These are phyloP conservation scores for Rheum nobile DNA, from an alignment of 148 eudicot species.

Conservation along the genomic window DNA sequence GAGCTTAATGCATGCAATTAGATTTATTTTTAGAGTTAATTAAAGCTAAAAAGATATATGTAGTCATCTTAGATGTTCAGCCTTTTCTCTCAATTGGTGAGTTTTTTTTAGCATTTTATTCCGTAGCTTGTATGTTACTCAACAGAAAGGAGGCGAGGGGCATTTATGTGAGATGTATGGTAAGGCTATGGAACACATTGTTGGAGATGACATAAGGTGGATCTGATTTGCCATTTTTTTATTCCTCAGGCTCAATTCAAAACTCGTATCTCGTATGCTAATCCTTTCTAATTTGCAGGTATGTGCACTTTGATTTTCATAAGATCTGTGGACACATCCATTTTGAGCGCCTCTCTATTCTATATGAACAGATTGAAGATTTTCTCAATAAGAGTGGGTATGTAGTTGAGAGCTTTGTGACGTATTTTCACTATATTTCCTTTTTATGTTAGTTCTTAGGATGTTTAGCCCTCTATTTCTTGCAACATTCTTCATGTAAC, in stretches of 20 bases:
- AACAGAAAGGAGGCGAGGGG: conserved; percentile 91
- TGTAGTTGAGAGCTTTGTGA: neutral
- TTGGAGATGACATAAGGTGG: conserved; percentile 69
- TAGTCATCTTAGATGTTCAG: neutral
- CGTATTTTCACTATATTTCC: neutral
- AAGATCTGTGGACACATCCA: conserved; percentile 80
- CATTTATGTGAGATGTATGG: conserved; percentile 66
- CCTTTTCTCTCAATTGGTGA: neutral
- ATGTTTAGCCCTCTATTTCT: neutral
- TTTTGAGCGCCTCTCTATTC: conserved; percentile 77
- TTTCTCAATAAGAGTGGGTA: conserved; percentile 80
- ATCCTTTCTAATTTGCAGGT: conserved; percentile 28
- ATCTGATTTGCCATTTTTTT: neutral
- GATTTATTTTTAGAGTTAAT: neutral
- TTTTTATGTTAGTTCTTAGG: neutral
- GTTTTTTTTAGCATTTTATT: neutral
- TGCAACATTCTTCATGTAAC: neutral
- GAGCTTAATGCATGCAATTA: neutral
- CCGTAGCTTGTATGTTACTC: conserved; percentile 1
- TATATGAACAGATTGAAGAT: conserved; percentile 79
- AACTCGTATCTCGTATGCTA: conserved; percentile 2
- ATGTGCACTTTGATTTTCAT: conserved; percentile 92
- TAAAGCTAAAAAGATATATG: too few species aligned
- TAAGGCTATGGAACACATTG: conserved; percentile 52
- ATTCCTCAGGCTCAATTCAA: neutral